phyloP scores from a whole-genome alignment of 352 stramenopile genomes.

The Globisporangium barbulae region DNA sequence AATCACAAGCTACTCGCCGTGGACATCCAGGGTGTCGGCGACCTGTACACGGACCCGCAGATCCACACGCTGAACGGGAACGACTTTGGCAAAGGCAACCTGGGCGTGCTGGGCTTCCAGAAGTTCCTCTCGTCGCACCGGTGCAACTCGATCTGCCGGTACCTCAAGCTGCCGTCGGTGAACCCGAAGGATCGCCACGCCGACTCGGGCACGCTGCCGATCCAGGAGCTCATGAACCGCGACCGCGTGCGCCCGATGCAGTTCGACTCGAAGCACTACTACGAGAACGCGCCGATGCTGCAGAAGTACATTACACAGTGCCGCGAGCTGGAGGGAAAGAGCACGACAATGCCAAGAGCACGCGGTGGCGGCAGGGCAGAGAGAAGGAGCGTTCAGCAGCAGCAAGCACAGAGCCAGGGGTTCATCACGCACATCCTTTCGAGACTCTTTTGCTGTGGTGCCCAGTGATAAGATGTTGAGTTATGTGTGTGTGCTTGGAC shows the following conservation, averaged over 20 bases:
- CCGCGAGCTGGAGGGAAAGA: conserved; percentile 42
- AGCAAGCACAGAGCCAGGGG: conserved; percentile 2
- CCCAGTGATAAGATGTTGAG: background rate
- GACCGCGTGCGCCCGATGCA: conserved; percentile 64
- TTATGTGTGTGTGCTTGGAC: background rate
- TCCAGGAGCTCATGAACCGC: conserved; percentile 81
- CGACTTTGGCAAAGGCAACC: conserved; percentile 87
- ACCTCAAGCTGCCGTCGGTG: conserved; percentile 76
- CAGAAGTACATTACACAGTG: conserved; percentile 84
- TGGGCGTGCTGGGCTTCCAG: conserved; percentile 79
- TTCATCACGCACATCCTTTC: conserved; percentile 6
- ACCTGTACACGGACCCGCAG: conserved; percentile 96
- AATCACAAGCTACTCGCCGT: conserved; percentile 91
- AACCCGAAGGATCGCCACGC: conserved; percentile 79
- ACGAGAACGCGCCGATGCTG: conserved; percentile 82
- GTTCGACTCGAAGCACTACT: conserved; percentile 87
- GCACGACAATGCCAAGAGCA: background rate
- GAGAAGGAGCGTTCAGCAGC: background rate
- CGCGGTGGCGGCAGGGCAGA: background rate
- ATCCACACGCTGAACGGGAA: conserved; percentile 86
- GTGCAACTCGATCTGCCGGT: conserved; percentile 88
- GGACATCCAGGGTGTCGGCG: conserved; percentile 94
- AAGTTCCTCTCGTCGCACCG: conserved; percentile 86
- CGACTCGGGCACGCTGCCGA: conserved; percentile 67
- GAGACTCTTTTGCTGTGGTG: conserved; percentile 13